Base-by-base conservation (phyloP, 2,329 filamentous ascomycete species). In the Plectosphaerella cucumerina region DNA sequence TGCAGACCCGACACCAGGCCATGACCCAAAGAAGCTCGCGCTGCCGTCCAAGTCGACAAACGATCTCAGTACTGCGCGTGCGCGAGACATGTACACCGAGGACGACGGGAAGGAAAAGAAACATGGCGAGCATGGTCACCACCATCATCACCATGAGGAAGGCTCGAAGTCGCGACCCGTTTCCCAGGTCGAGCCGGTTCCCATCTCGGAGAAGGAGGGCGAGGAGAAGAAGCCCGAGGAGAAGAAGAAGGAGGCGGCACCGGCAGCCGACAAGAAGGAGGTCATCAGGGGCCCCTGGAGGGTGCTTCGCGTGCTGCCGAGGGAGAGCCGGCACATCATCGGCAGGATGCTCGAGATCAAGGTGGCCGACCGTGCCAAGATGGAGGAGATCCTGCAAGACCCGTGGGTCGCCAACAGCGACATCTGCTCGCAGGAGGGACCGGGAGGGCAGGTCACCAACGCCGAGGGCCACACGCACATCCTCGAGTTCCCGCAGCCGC, bases 271-370 rank as follows among this genome's bases (percentile, higher is more conserved):
- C 33, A 84, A 81, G 62, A 87, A 84, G 62, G 87, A 92, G 65
- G 82, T 90, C 0, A 95, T 99, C 59, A 90, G 91, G 62, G 94
- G 94, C 0, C 94, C 94, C 2, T 96, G 93, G 88, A 82, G 94
- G 44, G 81, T 99, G 42, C 74, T 99, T 26, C 84, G 94, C 41
- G 75, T 97, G 34, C 76, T 99, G 10, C 94, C 94, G 1, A 80
- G 93, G 53, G 94, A 97, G 70, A 95, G 87, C 57, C 80, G 94
- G 48, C 86, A 93, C 64, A 91, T 99, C 56, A 87, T 99, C 50
- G 86, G 90, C 43, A 81, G 89, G 51, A 99, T 99, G 94, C 80
- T 99, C 34, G 90, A 94, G 62, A 78, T 97, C 47, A 84, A 96
- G 61, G 90, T 92, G 0, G 87, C 83, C 63, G 86, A 87, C 58